Evolutionary conservation across 805 yeast genomes (phyloP).

Genomic region (Metschnikowia peoriensis): DNA sequence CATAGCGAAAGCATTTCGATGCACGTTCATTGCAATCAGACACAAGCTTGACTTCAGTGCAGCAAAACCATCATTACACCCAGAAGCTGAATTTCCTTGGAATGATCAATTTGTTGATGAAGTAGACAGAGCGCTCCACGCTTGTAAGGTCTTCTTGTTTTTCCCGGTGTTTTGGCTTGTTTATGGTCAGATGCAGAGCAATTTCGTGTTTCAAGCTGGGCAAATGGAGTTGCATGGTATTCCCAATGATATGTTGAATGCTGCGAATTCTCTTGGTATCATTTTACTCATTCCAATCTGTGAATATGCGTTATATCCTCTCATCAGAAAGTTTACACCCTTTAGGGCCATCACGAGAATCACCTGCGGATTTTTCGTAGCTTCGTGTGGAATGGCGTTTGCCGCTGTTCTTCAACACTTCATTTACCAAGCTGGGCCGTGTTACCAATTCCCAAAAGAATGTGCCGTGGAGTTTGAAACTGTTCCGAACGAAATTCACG

Average conservation of each 20-base stretch:
- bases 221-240: conserved; percentile 18
- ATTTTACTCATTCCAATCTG: conserved; percentile 15
- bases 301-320: conserved; percentile 13
- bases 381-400: conserved; percentile 12
- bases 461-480: conserved; percentile 12
- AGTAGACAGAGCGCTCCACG: conserved; percentile 13
- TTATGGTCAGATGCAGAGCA: conserved; percentile 18
- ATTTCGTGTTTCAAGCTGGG: conserved; percentile 17
- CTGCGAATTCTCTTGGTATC: conserved; percentile 13
- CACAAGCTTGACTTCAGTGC: conserved; percentile 12
- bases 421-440: conserved; percentile 15
- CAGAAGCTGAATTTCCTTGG: conserved; percentile 14
- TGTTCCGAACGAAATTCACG: conserved; percentile 11
- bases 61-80: conserved; percentile 16
- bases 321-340: conserved; percentile 16
- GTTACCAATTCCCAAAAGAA: conserved; percentile 10
- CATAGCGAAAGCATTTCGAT: conserved; percentile 12
- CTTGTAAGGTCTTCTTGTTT: conserved; percentile 17
- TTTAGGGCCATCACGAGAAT: conserved; percentile 18
- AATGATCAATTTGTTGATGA: conserved; percentile 15
- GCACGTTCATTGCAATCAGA: conserved; percentile 8
- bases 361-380: conserved; percentile 15
- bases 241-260: conserved; percentile 17
- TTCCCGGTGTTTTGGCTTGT: conserved; percentile 18
- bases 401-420: conserved; percentile 16